Evolutionary conservation across 495 filamentous ascomycete genomes (phyloP), one percentile per base, ranked within the genome.

Genomic region (Chaetomium tenue): DNA sequence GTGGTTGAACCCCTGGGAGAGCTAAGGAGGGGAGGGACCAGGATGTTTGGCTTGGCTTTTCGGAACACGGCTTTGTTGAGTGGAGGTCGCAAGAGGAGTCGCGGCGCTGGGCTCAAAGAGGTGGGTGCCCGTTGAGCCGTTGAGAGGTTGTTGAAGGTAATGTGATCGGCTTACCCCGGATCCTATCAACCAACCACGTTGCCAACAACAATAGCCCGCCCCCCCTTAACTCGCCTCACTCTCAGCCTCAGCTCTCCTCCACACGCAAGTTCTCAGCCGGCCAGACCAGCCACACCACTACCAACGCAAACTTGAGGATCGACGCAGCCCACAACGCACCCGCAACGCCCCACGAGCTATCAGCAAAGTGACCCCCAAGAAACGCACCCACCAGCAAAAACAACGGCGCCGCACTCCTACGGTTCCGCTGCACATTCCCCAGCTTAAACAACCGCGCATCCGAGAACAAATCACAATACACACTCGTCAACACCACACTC

Each of bases 401-500:
- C 20, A 85, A 46, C 15, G 87, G 82, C 3, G 88, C 88, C 0
- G 76, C 83, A 6, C 78, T 68, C 47, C 88, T 76, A 25, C 85
- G 79, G 67, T 87, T 86, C 58, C 88, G 71, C 70, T 90, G 85
- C 9, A 74, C 74, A 66, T 88, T 85, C 5, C 74, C 69, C 30
- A 78, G 50, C 1, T 77, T 74, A 13, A 89, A 78, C 15, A 90
- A 63, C 22, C 84, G 79, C 40, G 78, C 77, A 59, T 89, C 84
- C 9, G 85, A 86, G 70, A 89, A 89, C 20, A 90, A 67, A 70
- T 91, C 89, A 67, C 86, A 88, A 74, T 89, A 90, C 57, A 87
- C 82, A 65, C 86, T 88, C 22, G 89, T 91, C 61, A 91, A 72
- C 28, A 90, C 88, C 13, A 90, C 88, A 69, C 85, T 88, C 0